A percentile compares a stretch with the other conserved stretches of the same genome.
Evolutionary conservation across 495 filamentous ascomycete species (phyloP).

Genomic region (Penicillium steckii): DNA sequence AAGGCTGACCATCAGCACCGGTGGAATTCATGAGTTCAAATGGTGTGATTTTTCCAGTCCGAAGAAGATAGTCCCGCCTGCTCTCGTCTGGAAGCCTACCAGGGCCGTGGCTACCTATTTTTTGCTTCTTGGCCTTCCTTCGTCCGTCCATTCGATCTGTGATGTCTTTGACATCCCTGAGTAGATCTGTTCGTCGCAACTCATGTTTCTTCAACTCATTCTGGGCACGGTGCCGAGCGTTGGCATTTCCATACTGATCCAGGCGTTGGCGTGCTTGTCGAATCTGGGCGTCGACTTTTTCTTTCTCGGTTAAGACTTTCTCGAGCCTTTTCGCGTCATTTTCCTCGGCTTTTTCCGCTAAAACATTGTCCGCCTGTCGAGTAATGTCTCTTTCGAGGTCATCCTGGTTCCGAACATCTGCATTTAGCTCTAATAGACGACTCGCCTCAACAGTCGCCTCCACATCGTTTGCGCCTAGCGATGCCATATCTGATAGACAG

Average conservation of each 20-base stretch:
- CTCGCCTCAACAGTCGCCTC: slow-evolving; percentile 46
- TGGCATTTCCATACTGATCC: slow-evolving; percentile 44
- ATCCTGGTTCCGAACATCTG: slow-evolving; percentile 78
- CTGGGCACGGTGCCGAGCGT: slow-evolving; percentile 49
- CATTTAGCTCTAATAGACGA: slow-evolving; percentile 65
- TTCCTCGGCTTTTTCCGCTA: slow-evolving; percentile 83
- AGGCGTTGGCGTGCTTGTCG: slow-evolving; percentile 50
- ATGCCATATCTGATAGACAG: not conserved
- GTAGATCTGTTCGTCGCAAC: slow-evolving; percentile 55
- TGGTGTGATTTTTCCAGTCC: slow-evolving; percentile 96
- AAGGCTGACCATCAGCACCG: slow-evolving; percentile 51
- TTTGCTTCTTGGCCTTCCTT: slow-evolving; percentile 50
- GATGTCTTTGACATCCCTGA: slow-evolving; percentile 74
- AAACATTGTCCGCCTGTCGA: slow-evolving; percentile 66
- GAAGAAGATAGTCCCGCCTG: slow-evolving; percentile 83
- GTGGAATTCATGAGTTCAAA: slow-evolving; percentile 71
- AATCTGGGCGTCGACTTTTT: slow-evolving; percentile 50
- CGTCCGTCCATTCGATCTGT: slow-evolving; percentile 74
- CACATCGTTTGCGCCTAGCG: not conserved
- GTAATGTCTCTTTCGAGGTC: slow-evolving; percentile 76
- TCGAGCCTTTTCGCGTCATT: slow-evolving; percentile 83
- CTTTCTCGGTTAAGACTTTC: slow-evolving; percentile 63
- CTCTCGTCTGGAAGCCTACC: slow-evolving; percentile 72
- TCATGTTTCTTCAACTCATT: slow-evolving; percentile 64
- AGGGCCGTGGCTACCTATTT: slow-evolving; percentile 41